Percentiles rank a stretch among this genome's conserved stretches.
phyloP scores from a whole-genome alignment of 495 filamentous ascomycete species.

The Penicillium nucicola region DNA sequence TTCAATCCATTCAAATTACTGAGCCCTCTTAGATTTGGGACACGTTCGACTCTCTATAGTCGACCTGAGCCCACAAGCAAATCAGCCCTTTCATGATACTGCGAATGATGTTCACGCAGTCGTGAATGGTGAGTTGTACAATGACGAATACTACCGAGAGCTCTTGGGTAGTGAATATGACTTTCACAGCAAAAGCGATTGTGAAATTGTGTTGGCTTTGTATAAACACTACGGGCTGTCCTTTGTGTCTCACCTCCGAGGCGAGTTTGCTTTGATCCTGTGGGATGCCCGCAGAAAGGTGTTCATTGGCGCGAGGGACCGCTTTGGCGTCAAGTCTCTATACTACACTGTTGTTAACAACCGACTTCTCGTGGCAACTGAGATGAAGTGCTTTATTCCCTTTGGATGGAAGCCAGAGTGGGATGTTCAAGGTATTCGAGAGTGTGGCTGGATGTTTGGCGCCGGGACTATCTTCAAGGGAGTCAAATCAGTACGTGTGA shows the following conservation, averaged over 20 bases:
- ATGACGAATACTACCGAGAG: slow-evolving; percentile 38
- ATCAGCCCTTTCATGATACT: slow-evolving; percentile 45
- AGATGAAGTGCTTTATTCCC: slow-evolving; percentile 45
- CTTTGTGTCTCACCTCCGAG: slow-evolving; percentile 44
- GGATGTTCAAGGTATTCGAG: slow-evolving; percentile 40
- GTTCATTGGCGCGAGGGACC: slow-evolving; percentile 8
- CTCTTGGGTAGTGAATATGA: slow-evolving; percentile 32
- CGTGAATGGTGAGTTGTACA: slow-evolving; percentile 56
- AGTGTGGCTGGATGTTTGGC: slow-evolving; percentile 35
- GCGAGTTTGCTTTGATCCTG: slow-evolving; percentile 50
- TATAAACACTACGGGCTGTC: slow-evolving; percentile 45
- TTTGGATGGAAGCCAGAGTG: slow-evolving; percentile 48
- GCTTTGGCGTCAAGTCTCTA: slow-evolving; percentile 45
- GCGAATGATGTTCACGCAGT: slow-evolving; percentile 44
- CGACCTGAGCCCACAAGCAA: slow-evolving; percentile 42
- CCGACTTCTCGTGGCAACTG: slow-evolving; percentile 37
- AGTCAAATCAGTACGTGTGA: slow-evolving; percentile 6
- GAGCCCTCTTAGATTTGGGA: slow-evolving; percentile 1
- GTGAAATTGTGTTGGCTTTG: slow-evolving; percentile 49
- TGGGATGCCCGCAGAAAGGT: slow-evolving; percentile 35
- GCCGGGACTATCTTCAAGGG: slow-evolving; percentile 44
- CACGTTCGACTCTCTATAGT: slow-evolving; percentile 45
- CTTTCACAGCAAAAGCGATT: slow-evolving; percentile 42
- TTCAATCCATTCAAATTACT: too few relatives aligned
- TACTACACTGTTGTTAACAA: slow-evolving; percentile 39